A percentile compares a stretch with the other conserved stretches of the same genome.
phyloP scores from a whole-genome alignment of 768 basidiomycete genomes.

The Panaeolus cyanescens region DNA sequence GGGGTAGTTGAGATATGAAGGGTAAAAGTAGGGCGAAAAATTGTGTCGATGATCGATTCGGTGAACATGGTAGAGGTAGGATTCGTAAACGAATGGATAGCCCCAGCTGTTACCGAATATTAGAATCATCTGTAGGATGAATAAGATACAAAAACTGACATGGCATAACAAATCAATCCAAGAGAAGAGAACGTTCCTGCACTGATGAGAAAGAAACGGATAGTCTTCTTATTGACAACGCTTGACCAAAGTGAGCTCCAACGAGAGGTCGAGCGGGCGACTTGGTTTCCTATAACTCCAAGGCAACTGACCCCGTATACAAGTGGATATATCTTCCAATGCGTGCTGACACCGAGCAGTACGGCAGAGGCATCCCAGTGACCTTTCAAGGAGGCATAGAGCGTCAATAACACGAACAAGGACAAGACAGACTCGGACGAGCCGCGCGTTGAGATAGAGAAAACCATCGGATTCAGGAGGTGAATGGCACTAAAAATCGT shows the following conservation, averaged over 20 bases:
- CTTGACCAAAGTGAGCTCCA: constrained; percentile 34
- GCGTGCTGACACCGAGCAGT: constrained; percentile 78
- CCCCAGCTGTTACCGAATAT: constrained; percentile 73
- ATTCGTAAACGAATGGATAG: constrained; percentile 85
- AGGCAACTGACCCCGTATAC: constrained; percentile 86
- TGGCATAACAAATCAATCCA: constrained; percentile 64
- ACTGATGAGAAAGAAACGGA: constrained; percentile 72
- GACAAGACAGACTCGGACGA: constrained; percentile 91
- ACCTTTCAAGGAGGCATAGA: constrained; percentile 59
- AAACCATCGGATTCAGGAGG: constrained; percentile 91
- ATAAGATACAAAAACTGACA: constrained; percentile 31
- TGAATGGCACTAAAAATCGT: constrained; percentile 68
- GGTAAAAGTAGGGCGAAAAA: constrained; percentile 97
- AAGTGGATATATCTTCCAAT: constrained; percentile 98
- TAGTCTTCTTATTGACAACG: constrained; percentile 49
- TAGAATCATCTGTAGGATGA: not conserved
- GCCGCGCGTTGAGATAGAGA: constrained; percentile 95
- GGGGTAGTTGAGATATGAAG: constrained; percentile 87
- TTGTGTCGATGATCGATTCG: constrained; percentile 97
- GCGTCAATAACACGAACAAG: constrained; percentile 71
- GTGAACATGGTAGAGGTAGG: constrained; percentile 90
- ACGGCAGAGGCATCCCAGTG: constrained; percentile 70
- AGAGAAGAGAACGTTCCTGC: constrained; percentile 67
- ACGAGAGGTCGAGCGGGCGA: constrained; percentile 7
- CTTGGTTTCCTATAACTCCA: constrained; percentile 43